A percentile compares a stretch with the other conserved stretches of the same genome.
Conservation (phyloP, 371 early-diverging fungal genomes). For the Lichtheimia ramosa region DNA sequence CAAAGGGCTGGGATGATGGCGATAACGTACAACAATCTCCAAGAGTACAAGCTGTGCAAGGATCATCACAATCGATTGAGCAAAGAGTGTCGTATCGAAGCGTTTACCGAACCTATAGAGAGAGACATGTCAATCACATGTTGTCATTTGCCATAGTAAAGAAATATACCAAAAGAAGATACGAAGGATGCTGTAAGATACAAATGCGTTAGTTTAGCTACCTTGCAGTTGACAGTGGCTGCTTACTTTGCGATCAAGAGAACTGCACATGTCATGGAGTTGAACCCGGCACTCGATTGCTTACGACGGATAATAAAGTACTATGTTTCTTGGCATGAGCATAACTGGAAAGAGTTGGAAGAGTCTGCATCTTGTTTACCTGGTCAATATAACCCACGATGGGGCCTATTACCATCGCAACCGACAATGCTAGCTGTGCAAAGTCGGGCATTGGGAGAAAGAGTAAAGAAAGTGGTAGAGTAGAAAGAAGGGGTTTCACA, state of each 20-base stretch:
- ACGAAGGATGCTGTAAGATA: conserved; percentile 13
- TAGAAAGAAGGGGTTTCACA: too few relatives aligned
- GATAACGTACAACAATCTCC: conserved; percentile 40
- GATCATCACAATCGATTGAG: conserved; percentile 67
- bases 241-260: conserved; percentile 27
- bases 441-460: conserved; percentile 11
- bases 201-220: background rate
- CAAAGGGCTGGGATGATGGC: conserved; percentile 20
- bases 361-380: conserved; percentile 3
- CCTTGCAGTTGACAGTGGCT: background rate
- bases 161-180: conserved; percentile 20
- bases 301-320: conserved; percentile 21
- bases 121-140: background rate
- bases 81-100: conserved; percentile 58
- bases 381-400: conserved; percentile 28
- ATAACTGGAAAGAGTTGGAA: too few relatives aligned
- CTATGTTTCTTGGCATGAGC: conserved; percentile 3
- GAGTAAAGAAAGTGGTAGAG: too few relatives aligned
- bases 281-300: conserved; percentile 28
- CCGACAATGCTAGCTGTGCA: conserved; percentile 11
- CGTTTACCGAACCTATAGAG: conserved; percentile 47
- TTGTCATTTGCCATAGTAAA: background rate
- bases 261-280: conserved; percentile 27
- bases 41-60: conserved; percentile 52
- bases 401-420: conserved; percentile 24